Percentiles rank a stretch among this genome's conserved stretches.
These are phyloP conservation scores for Coleophoma crateriformis DNA, from an alignment of 2,329 filamentous ascomycete species.

Conservation along the genomic window DNA sequence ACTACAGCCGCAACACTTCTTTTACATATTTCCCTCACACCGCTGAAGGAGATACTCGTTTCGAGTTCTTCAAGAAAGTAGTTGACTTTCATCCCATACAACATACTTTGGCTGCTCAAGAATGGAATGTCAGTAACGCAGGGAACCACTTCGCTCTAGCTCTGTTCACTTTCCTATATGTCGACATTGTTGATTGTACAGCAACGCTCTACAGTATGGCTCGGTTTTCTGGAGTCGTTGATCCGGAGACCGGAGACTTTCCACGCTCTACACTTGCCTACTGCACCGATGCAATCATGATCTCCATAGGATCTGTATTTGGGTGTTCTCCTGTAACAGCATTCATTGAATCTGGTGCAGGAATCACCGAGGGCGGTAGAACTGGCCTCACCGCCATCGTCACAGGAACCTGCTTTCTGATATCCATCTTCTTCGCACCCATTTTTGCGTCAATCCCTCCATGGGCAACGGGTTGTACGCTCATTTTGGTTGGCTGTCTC, in stretches of 20 bases:
- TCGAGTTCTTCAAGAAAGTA: constrained; percentile 68
- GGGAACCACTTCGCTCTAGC: constrained; percentile 62
- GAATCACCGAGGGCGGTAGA: constrained; percentile 69
- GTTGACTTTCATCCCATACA: constrained; percentile 67
- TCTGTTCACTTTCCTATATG: constrained; percentile 73
- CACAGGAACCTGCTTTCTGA: constrained; percentile 64
- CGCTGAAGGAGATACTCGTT: constrained; percentile 54
- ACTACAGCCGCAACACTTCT: constrained; percentile 51
- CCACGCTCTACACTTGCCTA: constrained; percentile 79
- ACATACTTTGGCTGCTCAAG: constrained; percentile 54
- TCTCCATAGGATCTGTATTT: constrained; percentile 65
- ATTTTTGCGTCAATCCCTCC: constrained; percentile 74
- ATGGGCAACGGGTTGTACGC: constrained; percentile 70
- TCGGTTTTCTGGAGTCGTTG: constrained; percentile 62
- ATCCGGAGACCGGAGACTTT: constrained; percentile 69
- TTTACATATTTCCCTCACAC: constrained; percentile 71
- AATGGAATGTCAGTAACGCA: constrained; percentile 51
- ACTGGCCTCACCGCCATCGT: constrained; percentile 68
- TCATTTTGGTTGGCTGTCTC: constrained; percentile 69
- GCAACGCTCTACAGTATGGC: constrained; percentile 80
- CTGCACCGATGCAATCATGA: constrained; percentile 64
- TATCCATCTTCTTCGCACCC: constrained; percentile 70
- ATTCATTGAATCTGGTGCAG: constrained; percentile 71
- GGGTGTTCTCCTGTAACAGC: constrained; percentile 68
- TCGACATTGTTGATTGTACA: constrained; percentile 74